Base-by-base conservation (phyloP, 768 basidiomycete species). In the Pholiota conissans region DNA sequence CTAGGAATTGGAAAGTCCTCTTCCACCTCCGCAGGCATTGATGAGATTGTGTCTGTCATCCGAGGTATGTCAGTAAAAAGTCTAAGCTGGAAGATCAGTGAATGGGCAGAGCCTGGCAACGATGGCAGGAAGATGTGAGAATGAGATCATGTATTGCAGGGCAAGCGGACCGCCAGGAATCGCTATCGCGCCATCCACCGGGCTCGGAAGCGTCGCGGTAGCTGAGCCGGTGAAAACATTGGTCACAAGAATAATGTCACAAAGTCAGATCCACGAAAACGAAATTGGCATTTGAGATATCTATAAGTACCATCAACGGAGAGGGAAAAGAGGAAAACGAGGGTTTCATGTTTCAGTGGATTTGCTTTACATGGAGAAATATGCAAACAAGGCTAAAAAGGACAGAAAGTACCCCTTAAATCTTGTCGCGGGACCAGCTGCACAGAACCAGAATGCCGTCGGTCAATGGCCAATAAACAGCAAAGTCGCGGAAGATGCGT, bases 371-470 rank as follows among this genome's bases (percentile, higher is more conserved):
- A 60, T 26, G 40, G 50, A 64, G 48, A 39, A 57, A 53, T 32
- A 52, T 52, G 45, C 24, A 39, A 61, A 65, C 45, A 32, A 5
- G 35, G 47, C 55, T 50, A 54, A 52, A 59, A 56, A 54, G 52
- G 56, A 29, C 35, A 13, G 42, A 11, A 7, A 13, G 30, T 13
- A 32, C 30, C 22, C 22, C 58, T 71, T 82, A 93, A 65, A 91
- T 77, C 73, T 82, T 90, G 68, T 86, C 87, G 61, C 91, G 84
- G 56, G 80, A 74, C 90, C 91, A 93, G 67, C 91, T 93, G 3
- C 49, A n/a, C n/a, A 29, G 40, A 34, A 9, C n/a, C 26, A 5
- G n/a, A 30, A 45, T 5, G 30, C 7, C 30, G 30, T n/a, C 34
- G 42, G n/a, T n/a, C n/a, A n/a, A n/a, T n/a, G n/a, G n/a, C 16